Base-by-base conservation (phyloP, 2,329 filamentous ascomycete species). In the Colletotrichum euphorbiae region DNA sequence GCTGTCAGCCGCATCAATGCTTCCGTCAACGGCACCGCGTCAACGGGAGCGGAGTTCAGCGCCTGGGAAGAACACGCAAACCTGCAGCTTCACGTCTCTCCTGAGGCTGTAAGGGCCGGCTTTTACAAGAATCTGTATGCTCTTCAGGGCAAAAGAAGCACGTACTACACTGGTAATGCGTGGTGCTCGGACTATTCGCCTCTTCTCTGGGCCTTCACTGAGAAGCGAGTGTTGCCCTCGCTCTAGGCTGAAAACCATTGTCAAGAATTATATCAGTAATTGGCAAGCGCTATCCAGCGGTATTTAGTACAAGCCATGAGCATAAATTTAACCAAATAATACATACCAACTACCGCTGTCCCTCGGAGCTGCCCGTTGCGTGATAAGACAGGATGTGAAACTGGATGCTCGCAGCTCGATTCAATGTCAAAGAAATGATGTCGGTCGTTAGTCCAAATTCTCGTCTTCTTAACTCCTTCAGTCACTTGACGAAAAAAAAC, bases 171-270 rank as follows among this genome's bases (percentile, higher is more conserved):
- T 3, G 67, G 67, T 8, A 62, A 61, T 1, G 62, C 62, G 21
- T 69, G 62, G 62, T 61, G 56, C 50, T 69, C 69, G 6, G 69
- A 71, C 28, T 71, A 71, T 54, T 69, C 69, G 8, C 67, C 69
- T 11, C 52, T 71, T 19, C 67, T 71, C 5, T 71, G 69, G 69
- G 58, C 62, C 1, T 71, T 62, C 42, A 71, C 69, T 1, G 69
- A 71, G 19, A 50, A 61, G 54, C 50, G 61, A 36, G 33, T 71
- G 3, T 13, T 71, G 13, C 67, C 69, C 5, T 40, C 19, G 3
- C 38, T 62, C 0, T 58, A 24, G 15, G 21, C 24, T 28, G 24
- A 28, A 28, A 6, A 28, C 6, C 6, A 8, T 28, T 28, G 7
- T 2, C 6, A 28, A 7, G 6, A 28, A 28, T 8, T 4, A 28